These are phyloP conservation scores for Aureoboletus auriporus DNA, from an alignment of 768 basidiomycete genomes.

Conservation along the genomic window DNA sequence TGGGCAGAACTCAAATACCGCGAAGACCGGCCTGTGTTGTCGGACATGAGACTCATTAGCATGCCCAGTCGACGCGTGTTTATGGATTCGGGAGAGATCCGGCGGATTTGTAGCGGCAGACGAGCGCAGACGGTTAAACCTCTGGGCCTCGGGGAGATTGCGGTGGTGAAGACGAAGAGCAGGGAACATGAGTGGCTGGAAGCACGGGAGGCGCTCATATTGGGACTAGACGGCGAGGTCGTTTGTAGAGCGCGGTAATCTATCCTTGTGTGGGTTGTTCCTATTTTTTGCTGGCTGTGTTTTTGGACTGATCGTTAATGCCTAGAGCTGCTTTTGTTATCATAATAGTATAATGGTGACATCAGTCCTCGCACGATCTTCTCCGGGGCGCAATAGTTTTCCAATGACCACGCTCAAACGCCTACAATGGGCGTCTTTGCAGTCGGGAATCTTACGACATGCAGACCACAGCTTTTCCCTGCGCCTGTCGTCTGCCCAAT, in stretches of 20 bases:
- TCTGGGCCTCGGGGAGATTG: slow-evolving; percentile 89
- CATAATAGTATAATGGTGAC: no score
- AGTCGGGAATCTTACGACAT: no score
- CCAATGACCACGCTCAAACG: no score
- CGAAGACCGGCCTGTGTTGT: slow-evolving; percentile 81
- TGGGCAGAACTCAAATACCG: slow-evolving; percentile 96
- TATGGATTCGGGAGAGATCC: slow-evolving; percentile 70
- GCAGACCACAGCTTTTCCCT: no score
- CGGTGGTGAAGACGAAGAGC: slow-evolving; percentile 70
- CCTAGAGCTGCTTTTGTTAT: neutral
- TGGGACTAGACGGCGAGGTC: slow-evolving; percentile 80
- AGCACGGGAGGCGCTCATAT: slow-evolving; percentile 83
- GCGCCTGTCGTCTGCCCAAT: no score
- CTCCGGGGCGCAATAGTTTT: no score
- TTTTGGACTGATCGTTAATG: slow-evolving; percentile 1
- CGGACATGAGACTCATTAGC: slow-evolving; percentile 75
- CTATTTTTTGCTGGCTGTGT: neutral
- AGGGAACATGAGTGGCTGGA: slow-evolving; percentile 84
- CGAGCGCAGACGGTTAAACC: slow-evolving; percentile 79
- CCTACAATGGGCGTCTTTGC: no score
- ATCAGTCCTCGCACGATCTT: no score
- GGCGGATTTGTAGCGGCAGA: slow-evolving; percentile 75
- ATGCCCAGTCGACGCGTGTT: slow-evolving; percentile 78
- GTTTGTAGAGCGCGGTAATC: slow-evolving; percentile 69
- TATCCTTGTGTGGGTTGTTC: neutral